Base-by-base conservation (phyloP, 1,139 yeast species). In the Yamadazyma trypodendri region DNA sequence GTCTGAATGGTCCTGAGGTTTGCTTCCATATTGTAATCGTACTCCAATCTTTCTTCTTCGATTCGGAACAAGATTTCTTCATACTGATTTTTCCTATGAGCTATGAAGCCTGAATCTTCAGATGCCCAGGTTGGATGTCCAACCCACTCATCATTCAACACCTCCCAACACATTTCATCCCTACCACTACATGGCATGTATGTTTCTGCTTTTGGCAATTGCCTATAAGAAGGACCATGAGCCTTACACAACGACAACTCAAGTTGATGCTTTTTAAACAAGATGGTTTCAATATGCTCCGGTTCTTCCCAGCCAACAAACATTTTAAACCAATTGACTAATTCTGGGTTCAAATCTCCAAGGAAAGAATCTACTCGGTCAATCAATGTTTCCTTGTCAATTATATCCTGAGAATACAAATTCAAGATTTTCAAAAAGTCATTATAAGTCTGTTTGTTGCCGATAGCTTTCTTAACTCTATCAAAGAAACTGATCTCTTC, bases 101-200 rank as follows among this genome's bases (percentile, higher is more conserved):
- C 96, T 57, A 92, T 90, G 56, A 90, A 92, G 0, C 98, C 98
- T 17, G 96, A 87, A 59, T 94, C 98, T 61, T 92, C 98, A 1
- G 97, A 90, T 1, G 97, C 98, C 98, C 98, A 94, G 6, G 96
- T 95, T 27, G 99, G 99, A 61, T 90, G 97, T 2, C 97, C 97
- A 18, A 92, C 97, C 97, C 97, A 94, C 63, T 92, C 97, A 59
- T 92, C 98, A 60, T 92, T 92, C 51, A 94, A 74, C 18, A 92
- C 96, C 58, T 92, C 97, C 97, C 97, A 90, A 59, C 98, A 94
- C 94, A 94, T 87, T 55, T 90, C 97, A 61, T 94, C 99, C 51
- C 98, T 79, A 17, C 98, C 98, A 8, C 96, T 87, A 55, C 97
- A 90, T 14, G 97, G 97, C 96, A 90, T 89, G 55, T 81, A 86